phyloP scores from a whole-genome alignment of 1,284 basidiomycete species.

The Puccinia triticina region DNA sequence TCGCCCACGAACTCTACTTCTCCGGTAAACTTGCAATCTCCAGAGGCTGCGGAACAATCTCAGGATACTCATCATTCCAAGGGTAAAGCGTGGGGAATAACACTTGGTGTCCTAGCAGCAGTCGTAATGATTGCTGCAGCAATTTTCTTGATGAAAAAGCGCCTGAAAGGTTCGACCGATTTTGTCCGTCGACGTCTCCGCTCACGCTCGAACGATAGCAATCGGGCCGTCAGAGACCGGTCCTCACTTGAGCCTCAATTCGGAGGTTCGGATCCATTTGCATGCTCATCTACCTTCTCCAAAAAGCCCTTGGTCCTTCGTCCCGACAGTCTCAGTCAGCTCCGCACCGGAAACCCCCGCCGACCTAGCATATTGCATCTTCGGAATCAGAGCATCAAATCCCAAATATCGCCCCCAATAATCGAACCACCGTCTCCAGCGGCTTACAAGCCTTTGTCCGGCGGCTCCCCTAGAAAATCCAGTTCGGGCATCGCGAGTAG shows the following conservation, averaged over 20 bases:
- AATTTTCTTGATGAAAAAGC: slow-evolving; percentile 22
- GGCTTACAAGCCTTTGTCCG: slow-evolving; percentile 16
- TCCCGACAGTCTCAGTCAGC: not conserved
- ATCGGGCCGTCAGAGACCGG: slow-evolving; percentile 41
- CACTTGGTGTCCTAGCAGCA: not conserved
- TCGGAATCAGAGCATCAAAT: slow-evolving; percentile 29
- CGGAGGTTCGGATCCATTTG: slow-evolving; percentile 29
- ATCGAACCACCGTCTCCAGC: slow-evolving; percentile 33
- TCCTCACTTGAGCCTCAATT: slow-evolving; percentile 34
- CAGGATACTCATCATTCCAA: slow-evolving; percentile 13
- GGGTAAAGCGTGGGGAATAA: not conserved
- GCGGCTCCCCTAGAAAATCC: not conserved
- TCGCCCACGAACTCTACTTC: slow-evolving; percentile 4
- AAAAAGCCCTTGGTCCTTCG: slow-evolving; percentile 30
- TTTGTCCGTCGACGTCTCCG: slow-evolving; percentile 19
- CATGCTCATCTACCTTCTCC: slow-evolving; percentile 29
- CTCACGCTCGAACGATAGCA: slow-evolving; percentile 41
- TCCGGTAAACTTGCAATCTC: slow-evolving; percentile 9
- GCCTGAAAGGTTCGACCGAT: slow-evolving; percentile 18
- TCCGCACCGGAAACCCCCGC: not conserved
- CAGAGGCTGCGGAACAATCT: not conserved
- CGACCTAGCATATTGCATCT: slow-evolving; percentile 20
- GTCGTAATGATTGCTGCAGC: slow-evolving; percentile 7
- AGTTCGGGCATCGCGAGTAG: not conserved
- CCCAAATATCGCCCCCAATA: slow-evolving; percentile 46